A percentile compares a stretch with the other conserved stretches of the same genome.
Conservation (phyloP, 139 green algal genomes). For the Coccomyxa sp. region DNA sequence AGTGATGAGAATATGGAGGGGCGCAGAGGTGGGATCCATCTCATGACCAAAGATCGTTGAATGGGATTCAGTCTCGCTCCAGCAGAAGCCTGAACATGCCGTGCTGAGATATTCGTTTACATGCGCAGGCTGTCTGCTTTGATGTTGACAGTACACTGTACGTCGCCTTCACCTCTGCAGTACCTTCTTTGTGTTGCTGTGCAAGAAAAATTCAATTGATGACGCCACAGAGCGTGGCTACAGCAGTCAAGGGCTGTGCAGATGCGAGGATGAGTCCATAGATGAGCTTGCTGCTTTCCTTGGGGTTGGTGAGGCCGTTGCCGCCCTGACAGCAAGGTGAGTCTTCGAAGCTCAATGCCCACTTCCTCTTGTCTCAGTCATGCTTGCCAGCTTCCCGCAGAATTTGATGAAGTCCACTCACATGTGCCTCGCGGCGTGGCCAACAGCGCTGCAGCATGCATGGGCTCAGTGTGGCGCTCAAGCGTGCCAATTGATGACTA, state of each 20-base stretch:
- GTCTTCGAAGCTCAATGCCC: not conserved
- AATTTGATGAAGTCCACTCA: not conserved
- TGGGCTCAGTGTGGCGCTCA: too few species aligned
- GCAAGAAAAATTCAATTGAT: too few species aligned
- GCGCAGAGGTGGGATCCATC: too few species aligned
- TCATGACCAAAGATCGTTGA: too few species aligned
- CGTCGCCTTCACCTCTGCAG: conserved; percentile 17
- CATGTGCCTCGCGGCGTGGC: too few species aligned
- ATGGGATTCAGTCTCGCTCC: too few species aligned
- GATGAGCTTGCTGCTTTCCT: conserved; percentile 93
- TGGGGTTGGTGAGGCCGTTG: conserved; percentile 85
- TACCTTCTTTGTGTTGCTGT: not conserved
- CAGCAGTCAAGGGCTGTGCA: conserved; percentile 20
- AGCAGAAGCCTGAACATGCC: too few species aligned
- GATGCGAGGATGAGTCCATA: conserved; percentile 93
- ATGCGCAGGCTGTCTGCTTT: conserved; percentile 88
- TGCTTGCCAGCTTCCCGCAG: not conserved
- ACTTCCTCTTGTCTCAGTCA: not conserved
- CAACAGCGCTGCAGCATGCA: too few species aligned
- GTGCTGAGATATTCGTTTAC: too few species aligned
- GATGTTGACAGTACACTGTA: conserved; percentile 97
- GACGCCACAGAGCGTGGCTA: not conserved
- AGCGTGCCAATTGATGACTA: not conserved
- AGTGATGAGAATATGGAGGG: too few species aligned
- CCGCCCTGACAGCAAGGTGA: conserved; percentile 71